These are phyloP conservation scores for Craterostigma plantagineum DNA, from an alignment of 257 asterid species.

Conservation along the genomic window DNA sequence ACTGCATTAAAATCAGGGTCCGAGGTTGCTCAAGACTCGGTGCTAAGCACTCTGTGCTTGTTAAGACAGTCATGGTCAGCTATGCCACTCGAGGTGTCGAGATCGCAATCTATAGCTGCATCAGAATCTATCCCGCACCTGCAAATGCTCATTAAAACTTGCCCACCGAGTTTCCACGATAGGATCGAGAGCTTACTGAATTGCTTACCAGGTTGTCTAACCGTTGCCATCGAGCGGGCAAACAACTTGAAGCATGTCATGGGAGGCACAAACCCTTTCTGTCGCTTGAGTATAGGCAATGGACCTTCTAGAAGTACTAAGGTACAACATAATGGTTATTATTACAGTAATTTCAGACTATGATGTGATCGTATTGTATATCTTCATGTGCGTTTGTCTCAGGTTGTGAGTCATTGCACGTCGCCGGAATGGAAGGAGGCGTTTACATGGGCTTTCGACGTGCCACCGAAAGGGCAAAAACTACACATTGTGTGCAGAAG, in stretches of 20 bases:
- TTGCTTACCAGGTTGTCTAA: slow-evolving; percentile 81
- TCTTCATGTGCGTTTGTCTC: slow-evolving; percentile 7
- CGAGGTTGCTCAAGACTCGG: slow-evolving; percentile 96
- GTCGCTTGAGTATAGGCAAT: slow-evolving; percentile 93
- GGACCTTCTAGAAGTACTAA: slow-evolving; percentile 78
- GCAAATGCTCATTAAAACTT: slow-evolving; percentile 84
- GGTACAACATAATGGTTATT: slow-evolving; percentile 30
- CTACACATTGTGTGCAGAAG: slow-evolving; percentile 98
- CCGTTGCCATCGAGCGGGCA: slow-evolving; percentile 79
- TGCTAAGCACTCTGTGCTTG: slow-evolving; percentile 76
- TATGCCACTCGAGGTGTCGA: slow-evolving; percentile 87
- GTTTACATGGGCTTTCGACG: slow-evolving; percentile 86
- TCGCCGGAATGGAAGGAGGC: slow-evolving; percentile 96
- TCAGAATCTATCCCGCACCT: slow-evolving; percentile 87
- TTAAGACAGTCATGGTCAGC: slow-evolving; percentile 99
- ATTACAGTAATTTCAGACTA: not conserved
- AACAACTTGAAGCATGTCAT: slow-evolving; percentile 94
- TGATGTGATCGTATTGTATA: no score
- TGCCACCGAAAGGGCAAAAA: slow-evolving; percentile 99
- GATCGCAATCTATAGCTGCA: slow-evolving; percentile 94
- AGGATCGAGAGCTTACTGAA: slow-evolving; percentile 78
- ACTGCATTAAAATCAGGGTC: slow-evolving; percentile 85
- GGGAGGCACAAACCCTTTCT: slow-evolving; percentile 77
- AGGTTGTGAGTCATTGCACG: slow-evolving; percentile 88
- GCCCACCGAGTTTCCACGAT: slow-evolving; percentile 94